These are phyloP conservation scores for Boletus pseudo-olivaceus DNA, from an alignment of 768 basidiomycete genomes.

Conservation along the genomic window DNA sequence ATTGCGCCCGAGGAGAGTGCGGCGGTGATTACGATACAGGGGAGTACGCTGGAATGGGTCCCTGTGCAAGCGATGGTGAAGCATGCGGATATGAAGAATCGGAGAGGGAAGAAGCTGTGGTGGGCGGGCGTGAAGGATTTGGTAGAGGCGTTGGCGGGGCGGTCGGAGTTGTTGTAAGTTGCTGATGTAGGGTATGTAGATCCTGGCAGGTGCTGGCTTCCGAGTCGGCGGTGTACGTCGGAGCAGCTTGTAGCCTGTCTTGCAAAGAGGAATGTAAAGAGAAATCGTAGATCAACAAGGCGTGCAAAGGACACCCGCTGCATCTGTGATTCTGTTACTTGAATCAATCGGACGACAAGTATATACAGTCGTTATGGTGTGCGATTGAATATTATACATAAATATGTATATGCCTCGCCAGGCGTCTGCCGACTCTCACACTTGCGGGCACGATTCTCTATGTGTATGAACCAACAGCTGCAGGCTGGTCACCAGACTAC, in stretches of 20 bases:
- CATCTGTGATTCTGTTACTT: no score
- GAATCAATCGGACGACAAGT: no score
- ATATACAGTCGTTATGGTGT: no score
- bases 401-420: no score
- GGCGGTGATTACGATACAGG: slow-evolving; percentile 89
- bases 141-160: slow-evolving; percentile 69
- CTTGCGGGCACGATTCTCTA: no score
- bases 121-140: slow-evolving; percentile 70
- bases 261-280: no score
- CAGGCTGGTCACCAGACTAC: no score
- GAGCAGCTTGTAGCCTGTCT: neutral
- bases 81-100: slow-evolving; percentile 88
- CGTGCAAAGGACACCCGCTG: no score
- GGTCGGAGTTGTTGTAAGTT: slow-evolving; percentile 49
- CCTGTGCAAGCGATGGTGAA: slow-evolving; percentile 78
- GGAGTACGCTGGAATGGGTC: slow-evolving; percentile 76
- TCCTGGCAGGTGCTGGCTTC: neutral
- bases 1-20: slow-evolving; percentile 64
- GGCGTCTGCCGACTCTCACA: no score
- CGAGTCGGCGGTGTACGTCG: neutral
- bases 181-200: neutral
- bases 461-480: no score
- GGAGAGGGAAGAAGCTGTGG: slow-evolving; percentile 76
- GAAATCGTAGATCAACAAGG: no score
- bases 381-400: no score